Evolutionary conservation across 345 rosid species (phyloP), one percentile per base, ranked within the genome.

Genomic region (Boechera stricta): DNA sequence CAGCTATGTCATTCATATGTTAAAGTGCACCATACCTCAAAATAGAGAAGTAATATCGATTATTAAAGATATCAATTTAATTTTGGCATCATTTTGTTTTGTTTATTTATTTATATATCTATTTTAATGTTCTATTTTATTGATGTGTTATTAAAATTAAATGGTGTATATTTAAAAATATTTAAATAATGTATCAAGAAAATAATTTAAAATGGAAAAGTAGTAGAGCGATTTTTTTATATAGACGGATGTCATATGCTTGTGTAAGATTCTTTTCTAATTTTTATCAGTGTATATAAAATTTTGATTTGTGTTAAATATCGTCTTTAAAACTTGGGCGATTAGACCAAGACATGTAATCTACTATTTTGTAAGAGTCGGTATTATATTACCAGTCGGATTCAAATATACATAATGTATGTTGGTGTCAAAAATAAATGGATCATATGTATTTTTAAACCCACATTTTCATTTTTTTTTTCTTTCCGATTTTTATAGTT

Each of bases 1-100:
- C 38, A 41, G 29, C 10, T 36, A 54, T 39, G 18, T 72, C 61
- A 1, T 61, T 38, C 35, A 53, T 64, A 42, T 64, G 4, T 32
- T 31, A 53, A 72, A 53, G 55, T 63, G 16, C 13, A 44, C 21
- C 28, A 54, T 4, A 39, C 55, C 61, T 61, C 52, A 62, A 15
- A 39, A 4, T 13, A 28, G 24, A 42, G 9, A 45, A 49, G 9
- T 10, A 11, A 4, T 45, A 3, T 26, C n/a, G 29, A 5, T 31
- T 47, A 13, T 11, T 48, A 9, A 10, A 47, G 8, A 29, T 64
- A 45, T 9, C 44, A 60, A 9, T 35, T 16, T 9, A 18, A 41
- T 41, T n/a, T 64, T 64, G 26, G 5, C 7, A 47, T 16, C 9
- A 5, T 7, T 5, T 2, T 45, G 29, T 28, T 4, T 64, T 48